Evolutionary conservation across 2,329 filamentous ascomycete species (phyloP), one percentile per base, ranked within the genome.

Genomic region (Penicillium sp.): DNA sequence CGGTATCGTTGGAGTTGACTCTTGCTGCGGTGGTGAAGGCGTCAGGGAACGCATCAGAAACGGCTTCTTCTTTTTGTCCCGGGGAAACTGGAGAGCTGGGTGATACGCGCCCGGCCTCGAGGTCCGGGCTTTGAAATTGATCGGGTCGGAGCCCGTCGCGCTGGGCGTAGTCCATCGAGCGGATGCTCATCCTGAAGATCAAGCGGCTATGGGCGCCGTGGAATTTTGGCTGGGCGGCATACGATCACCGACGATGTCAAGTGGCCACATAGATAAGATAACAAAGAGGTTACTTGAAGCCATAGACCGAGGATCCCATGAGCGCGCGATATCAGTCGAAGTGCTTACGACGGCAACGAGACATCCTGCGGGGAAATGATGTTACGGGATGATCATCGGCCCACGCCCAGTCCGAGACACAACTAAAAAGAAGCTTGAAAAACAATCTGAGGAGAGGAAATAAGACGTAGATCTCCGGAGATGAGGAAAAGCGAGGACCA

Each of bases 71-170:
- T 39, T 39, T 47, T 34, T 40, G 49, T 26, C 41, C 54, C n/a
- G 59, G 57, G 9, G 59, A 58, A 13, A 40, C 40, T 11, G 55
- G 46, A 23, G 49, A 47, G 20, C 36, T 47, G 1, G 56, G 49
- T 24, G 61, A 59, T 4, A 52, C 51, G 16, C 56, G 53, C 36
- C 69, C 66, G 3, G 67, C 67, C 51, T 71, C 69, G 11, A 71
- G 57, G 53, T 71, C 69, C 2, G 59, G 35, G 6, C 50, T 45
- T n/a, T 59, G 54, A 16, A 57, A 40, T 23, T 56, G 53, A 9
- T 52, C 53, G 4, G 58, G 43, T 16, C 52, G 54, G 8, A 53
- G 24, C 6, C 50, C 43, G 26, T 45, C 48, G 3, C 46, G 54
- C 23, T 56, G 54, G 20, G 61, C 65, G 52, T 69, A 65, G 44